phyloP scores from a whole-genome alignment of 2,329 filamentous ascomycete genomes.

The Metarhizium brunneum region DNA sequence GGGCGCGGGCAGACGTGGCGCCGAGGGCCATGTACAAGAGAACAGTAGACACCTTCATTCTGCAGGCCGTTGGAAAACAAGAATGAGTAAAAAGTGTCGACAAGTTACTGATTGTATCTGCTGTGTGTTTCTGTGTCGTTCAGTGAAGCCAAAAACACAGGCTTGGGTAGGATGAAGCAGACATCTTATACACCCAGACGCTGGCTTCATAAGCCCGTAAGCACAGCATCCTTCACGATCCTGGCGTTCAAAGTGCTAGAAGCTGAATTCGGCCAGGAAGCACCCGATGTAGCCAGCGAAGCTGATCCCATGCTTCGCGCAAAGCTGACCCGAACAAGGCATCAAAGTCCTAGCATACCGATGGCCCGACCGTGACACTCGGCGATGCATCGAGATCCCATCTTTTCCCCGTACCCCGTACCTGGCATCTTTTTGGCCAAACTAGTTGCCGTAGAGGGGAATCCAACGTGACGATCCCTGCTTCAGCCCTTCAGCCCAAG shows the following conservation, averaged over 20 bases:
- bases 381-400: no score
- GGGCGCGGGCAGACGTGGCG: neutral
- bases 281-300: no score
- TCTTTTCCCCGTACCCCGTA: neutral
- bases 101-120: neutral
- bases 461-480: neutral
- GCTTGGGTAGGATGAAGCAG: neutral
- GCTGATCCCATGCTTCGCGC: no score
- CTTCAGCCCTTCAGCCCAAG: neutral
- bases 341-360: no score
- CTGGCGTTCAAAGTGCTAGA: no score
- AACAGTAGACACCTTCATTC: conserved; percentile 6
- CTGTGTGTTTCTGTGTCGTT: neutral
- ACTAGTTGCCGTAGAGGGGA: no score
- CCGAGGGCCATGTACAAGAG: neutral
- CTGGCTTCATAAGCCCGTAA: no score
- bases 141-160: neutral
- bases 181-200: neutral
- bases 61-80: neutral
- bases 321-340: no score
- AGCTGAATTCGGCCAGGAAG: no score
- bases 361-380: no score
- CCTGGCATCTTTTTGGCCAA: neutral
- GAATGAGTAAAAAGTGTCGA: neutral
- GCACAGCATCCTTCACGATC: no score